Evolutionary conservation across 495 filamentous ascomycete genomes (phyloP), one percentile per base, ranked within the genome.

Genomic region (Entonaema liquescens): DNA sequence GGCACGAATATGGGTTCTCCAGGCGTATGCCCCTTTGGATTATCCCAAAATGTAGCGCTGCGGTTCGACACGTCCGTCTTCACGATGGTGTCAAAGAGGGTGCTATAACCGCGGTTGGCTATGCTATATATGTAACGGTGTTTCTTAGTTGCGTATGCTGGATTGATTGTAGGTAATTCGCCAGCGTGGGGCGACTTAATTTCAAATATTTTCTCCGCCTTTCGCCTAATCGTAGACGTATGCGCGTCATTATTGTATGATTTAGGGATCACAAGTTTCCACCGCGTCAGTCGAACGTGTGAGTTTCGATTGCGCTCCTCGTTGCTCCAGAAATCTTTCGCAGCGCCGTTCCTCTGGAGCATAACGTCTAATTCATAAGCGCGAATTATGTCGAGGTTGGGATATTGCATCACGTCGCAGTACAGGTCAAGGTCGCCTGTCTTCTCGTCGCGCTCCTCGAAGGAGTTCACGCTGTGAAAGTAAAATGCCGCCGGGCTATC

Each of bases 401-500:
- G 81, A 65, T 89, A 89, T 17, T 79, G 77, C 25, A 86, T 75
- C 1, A 89, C 66, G 50, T 92, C 91, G 58, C 85, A 85, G 21
- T 89, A 77, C 13, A 92, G 83, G 62, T 89, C 81, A 5, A 74
- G 78, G 31, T 82, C 76, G 0, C 58, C 65, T 13, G 59, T 73
- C 49, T 11, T 53, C 28, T 77, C 77, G 11, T 78, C 63, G 0
- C 55, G 62, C 61, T 91, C 87, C 67, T 93, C 88, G 78, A 88
- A 94, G 0, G 91, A 85, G 70, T 94, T 94, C 72, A 92, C 81
- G 5, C 88, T 85, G 79, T 95, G 91, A 78, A 94, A 94, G 77
- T 84, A 87, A 81, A 93, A 95, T 61, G 90, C 89, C 0, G 89
- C 83, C 0, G 82, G 80, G 25, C 82, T 87, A 29, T 89, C 84